A percentile compares a stretch with the other conserved stretches of the same genome.
phyloP scores from a whole-genome alignment of 148 eudicot species.

The Bassia scoparia region DNA sequence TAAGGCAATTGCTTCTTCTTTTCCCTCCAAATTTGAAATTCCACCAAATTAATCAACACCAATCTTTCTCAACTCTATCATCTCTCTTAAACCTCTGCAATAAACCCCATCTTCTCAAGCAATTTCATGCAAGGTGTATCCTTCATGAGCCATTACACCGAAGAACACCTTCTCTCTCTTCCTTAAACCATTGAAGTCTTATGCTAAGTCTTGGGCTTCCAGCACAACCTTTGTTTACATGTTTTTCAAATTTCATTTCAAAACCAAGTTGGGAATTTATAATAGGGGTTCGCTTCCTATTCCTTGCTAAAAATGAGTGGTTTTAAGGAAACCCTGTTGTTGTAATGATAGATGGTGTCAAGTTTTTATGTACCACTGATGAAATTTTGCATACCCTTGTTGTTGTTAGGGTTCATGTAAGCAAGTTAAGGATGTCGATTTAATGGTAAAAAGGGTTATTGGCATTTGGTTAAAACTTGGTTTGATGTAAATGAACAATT shows the following conservation, averaged over 20 bases:
- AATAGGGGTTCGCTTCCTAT: conserved; percentile 21
- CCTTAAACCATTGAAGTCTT: conserved; percentile 22
- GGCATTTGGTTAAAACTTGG: conserved; percentile 33
- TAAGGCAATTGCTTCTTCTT: conserved; percentile 5
- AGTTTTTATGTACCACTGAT: conserved; percentile 31
- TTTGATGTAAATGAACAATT: conserved; percentile 23
- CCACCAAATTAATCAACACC: conserved; percentile 6
- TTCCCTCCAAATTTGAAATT: conserved; percentile 31
- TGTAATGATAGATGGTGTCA: conserved; percentile 31
- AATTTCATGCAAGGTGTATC: conserved; percentile 36
- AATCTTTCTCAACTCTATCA: conserved; percentile 24
- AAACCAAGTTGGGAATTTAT: conserved; percentile 23
- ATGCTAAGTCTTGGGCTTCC: conserved; percentile 27
- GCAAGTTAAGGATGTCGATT: conserved; percentile 3
- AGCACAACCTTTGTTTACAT: conserved; percentile 7
- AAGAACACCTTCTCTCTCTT: conserved; percentile 26
- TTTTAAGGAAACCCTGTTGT: conserved; percentile 23
- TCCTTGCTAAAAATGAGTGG: conserved; percentile 25
- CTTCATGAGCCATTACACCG: conserved; percentile 40
- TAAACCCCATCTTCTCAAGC: conserved; percentile 31
- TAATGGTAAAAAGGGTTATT: conserved; percentile 26
- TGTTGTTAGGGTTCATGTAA: conserved; percentile 30
- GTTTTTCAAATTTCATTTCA: conserved; percentile 25
- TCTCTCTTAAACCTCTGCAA: conserved; percentile 35
- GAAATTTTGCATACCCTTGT: conserved; percentile 29